Evolutionary conservation across 148 eudicot genomes (phyloP).

Genomic region (Rhododendron ferrugineum): DNA sequence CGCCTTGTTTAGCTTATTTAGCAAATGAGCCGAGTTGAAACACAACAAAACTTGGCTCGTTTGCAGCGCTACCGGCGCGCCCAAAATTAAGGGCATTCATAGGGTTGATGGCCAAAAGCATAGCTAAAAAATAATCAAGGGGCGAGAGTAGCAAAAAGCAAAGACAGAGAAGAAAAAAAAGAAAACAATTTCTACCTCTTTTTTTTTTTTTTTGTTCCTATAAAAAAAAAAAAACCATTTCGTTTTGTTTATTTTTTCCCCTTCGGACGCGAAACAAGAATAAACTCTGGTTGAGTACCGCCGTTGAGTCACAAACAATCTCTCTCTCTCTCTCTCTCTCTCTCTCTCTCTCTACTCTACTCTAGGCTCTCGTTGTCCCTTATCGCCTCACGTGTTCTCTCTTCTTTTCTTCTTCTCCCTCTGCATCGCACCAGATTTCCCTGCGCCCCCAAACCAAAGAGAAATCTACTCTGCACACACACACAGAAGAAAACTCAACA

Average conservation of each 20-base stretch:
- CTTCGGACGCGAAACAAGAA: not conserved
- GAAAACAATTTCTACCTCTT: not conserved
- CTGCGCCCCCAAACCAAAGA: not conserved
- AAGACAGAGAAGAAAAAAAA: not conserved
- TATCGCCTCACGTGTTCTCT: slow-evolving; percentile 8
- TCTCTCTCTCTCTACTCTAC: not conserved
- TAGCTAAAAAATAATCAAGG: not conserved
- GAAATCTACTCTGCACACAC: not conserved
- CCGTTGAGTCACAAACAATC: not conserved
- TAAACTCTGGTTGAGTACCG: not conserved
- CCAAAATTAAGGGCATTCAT: too few species aligned
- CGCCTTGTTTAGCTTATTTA: too few species aligned
- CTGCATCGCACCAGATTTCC: not conserved
- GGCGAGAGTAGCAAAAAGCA: not conserved
- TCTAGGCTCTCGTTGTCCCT: not conserved
- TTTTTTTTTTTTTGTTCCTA: too few species aligned
- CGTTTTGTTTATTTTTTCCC: not conserved
- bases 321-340: not conserved
- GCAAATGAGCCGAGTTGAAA: too few species aligned
- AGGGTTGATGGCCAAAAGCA: not conserved
- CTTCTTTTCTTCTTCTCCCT: not conserved
- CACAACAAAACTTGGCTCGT: too few species aligned
- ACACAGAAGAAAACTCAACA: not conserved
- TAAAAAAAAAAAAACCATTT: not conserved
- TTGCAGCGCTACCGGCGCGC: too few species aligned